Conservation (phyloP, 495 filamentous ascomycete genomes). For the Aspergillus heteromorphus region DNA sequence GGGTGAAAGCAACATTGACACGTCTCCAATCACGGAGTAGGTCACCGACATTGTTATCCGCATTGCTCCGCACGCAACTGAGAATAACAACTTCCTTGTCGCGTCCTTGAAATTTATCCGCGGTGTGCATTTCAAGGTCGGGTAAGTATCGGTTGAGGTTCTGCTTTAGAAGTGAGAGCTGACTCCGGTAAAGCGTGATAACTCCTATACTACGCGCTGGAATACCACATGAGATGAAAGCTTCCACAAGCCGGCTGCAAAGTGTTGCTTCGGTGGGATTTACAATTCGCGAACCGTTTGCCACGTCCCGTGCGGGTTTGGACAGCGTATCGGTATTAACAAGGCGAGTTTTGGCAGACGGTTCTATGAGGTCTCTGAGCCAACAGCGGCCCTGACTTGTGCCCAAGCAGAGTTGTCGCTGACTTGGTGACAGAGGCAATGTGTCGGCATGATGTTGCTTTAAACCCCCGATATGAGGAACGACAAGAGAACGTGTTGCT, state of each 20-base stretch:
- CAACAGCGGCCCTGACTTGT: constrained; percentile 58
- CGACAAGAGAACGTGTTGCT: constrained; percentile 53
- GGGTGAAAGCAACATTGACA: constrained; percentile 92
- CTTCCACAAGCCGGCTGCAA: constrained; percentile 69
- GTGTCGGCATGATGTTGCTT: constrained; percentile 46
- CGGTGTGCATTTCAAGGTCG: constrained; percentile 87
- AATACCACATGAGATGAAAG: constrained; percentile 69
- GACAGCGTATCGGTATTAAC: constrained; percentile 79
- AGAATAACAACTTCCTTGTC: constrained; percentile 91
- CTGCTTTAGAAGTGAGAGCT: constrained; percentile 63
- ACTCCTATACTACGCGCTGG: constrained; percentile 78
- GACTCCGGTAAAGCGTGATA: constrained; percentile 96
- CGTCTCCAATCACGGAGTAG: constrained; percentile 85
- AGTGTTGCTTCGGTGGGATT: constrained; percentile 76
- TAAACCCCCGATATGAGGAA: constrained; percentile 57
- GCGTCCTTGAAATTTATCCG: constrained; percentile 91
- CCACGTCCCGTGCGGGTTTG: constrained; percentile 58
- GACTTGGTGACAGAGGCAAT: constrained; percentile 23
- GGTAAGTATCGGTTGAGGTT: constrained; percentile 44
- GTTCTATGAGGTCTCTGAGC: constrained; percentile 71
- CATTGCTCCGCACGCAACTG: constrained; percentile 79
- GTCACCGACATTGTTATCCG: constrained; percentile 73
- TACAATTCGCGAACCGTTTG: constrained; percentile 75
- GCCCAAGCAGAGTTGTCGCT: constrained; percentile 46
- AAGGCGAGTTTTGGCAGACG: constrained; percentile 68